Evolutionary conservation across 148 eudicot species (phyloP).

Genomic region (Heliosperma pusillum): DNA sequence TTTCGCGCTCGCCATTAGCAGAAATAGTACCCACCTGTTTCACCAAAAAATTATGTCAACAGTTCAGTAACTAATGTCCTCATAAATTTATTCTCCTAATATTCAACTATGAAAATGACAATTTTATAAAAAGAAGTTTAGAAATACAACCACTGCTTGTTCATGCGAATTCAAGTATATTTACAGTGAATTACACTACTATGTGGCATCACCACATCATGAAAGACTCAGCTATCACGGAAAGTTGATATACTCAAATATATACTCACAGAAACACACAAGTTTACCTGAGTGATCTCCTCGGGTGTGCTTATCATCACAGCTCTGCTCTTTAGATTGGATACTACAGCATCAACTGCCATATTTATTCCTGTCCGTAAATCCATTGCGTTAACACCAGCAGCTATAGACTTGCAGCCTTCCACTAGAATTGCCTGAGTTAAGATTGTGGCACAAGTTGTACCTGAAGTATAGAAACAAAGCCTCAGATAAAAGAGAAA

Average conservation of each 20-base stretch:
- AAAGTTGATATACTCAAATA: neutral
- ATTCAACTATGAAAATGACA: no score
- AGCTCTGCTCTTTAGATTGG: slow-evolving; percentile 74
- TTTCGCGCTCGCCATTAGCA: slow-evolving; percentile 91
- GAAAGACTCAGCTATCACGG: neutral
- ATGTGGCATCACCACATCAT: no score
- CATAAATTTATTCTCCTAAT: neutral
- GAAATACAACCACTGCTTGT: neutral
- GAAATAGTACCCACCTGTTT: slow-evolving; percentile 87
- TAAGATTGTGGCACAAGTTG: slow-evolving; percentile 95
- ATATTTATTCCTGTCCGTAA: slow-evolving; percentile 82
- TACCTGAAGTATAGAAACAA: slow-evolving; percentile 48
- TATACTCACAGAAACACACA: neutral
- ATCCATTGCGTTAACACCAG: slow-evolving; percentile 93
- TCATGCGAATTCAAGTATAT: neutral
- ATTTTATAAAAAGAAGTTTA: no score
- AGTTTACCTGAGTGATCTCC: slow-evolving; percentile 84
- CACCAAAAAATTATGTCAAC: neutral
- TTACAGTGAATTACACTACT: neutral
- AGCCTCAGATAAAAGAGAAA: slow-evolving; percentile 10
- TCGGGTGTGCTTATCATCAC: slow-evolving; percentile 93
- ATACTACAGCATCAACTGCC: slow-evolving; percentile 85
- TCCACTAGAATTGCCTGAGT: slow-evolving; percentile 88
- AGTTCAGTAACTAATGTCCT: neutral
- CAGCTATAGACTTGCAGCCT: slow-evolving; percentile 89